Evolutionary conservation across 2,329 filamentous ascomycete species (phyloP).

Genomic region (Ilyonectria sp.): DNA sequence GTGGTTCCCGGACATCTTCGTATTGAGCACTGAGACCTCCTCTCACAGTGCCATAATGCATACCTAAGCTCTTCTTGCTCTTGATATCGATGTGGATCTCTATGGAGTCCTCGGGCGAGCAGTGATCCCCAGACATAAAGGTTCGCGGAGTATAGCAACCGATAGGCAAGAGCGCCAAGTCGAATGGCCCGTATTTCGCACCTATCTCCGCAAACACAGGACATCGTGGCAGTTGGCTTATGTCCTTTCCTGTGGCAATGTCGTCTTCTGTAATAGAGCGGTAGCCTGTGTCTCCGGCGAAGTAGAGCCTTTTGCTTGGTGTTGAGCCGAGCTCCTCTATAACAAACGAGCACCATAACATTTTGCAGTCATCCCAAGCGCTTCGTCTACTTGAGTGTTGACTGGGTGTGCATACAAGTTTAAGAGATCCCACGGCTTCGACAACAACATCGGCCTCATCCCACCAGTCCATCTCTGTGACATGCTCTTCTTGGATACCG

Average conservation of each 20-base stretch:
- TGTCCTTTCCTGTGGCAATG: slow-evolving; percentile 76
- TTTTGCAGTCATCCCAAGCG: slow-evolving; percentile 76
- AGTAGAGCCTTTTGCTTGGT: slow-evolving; percentile 80
- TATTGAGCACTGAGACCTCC: slow-evolving; percentile 62
- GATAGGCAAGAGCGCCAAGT: slow-evolving; percentile 89
- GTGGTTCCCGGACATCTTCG: slow-evolving; percentile 86
- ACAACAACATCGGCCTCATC: slow-evolving; percentile 79
- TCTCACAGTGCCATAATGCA: slow-evolving; percentile 87
- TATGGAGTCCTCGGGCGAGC: slow-evolving; percentile 84
- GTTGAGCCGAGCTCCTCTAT: slow-evolving; percentile 66
- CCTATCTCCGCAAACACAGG: slow-evolving; percentile 88
- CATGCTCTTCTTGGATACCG: slow-evolving; percentile 77
- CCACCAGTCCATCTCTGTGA: slow-evolving; percentile 94
- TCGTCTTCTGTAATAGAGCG: slow-evolving; percentile 75
- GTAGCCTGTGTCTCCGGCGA: slow-evolving; percentile 89
- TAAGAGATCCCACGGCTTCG: slow-evolving; percentile 10
- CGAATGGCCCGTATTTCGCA: slow-evolving; percentile 81
- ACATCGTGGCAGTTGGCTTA: slow-evolving; percentile 74
- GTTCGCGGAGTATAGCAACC: slow-evolving; percentile 82
- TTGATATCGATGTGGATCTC: slow-evolving; percentile 86
- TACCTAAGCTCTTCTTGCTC: slow-evolving; percentile 82
- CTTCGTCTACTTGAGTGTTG: slow-evolving; percentile 81
- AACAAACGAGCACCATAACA: slow-evolving; percentile 89
- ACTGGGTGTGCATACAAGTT: slow-evolving; percentile 64
- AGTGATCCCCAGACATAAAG: slow-evolving; percentile 83